Evolutionary conservation across 805 yeast species (phyloP), one percentile per base, ranked within the genome.

Genomic region (Cyberlindnera sargentensis): DNA sequence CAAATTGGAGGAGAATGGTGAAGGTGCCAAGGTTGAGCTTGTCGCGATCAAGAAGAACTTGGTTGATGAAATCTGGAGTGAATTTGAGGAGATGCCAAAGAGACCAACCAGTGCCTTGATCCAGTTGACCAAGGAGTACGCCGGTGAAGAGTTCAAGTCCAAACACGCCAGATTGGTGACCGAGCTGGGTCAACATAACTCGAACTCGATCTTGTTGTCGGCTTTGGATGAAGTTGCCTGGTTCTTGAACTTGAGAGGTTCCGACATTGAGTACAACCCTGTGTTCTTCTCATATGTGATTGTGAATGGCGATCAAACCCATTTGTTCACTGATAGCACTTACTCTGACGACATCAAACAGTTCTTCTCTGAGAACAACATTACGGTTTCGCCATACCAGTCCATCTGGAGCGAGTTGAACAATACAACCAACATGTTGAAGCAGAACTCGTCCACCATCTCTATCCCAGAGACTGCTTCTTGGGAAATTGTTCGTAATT

Each of bases 221-320:
- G 80, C 89, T 1, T 64, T 90, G 41, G 97, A 91, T 65, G 96
- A 90, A 52, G 78, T 89, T 48, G 93, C 95, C 6, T 90, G 96
- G 96, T 65, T 89, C 36, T 74, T 89, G 58, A 91, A 91, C 58
- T 65, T 91, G 44, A 77, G 99, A 50, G 86, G 90, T 5, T 75
- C 73, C 24, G 98, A 91, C 60, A 82, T 91, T 46, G 82, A 81
- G 4, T 91, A 74, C 59, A 82, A 83, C 56, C 97, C 98, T 0
- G 91, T 89, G 2, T 93, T 91, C 60, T 88, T 80, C 63, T 70
- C 90, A 7, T 76, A 76, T 48, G 55, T 73, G 38, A 61, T 82
- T 8, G 68, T 82, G 29, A 65, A 74, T 15, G 66, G 57, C 9
- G 65, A 65, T 3, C 51, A 56, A 3, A 75, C 80, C 3, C 55